Conservation (phyloP, 345 rosid species). For the Kandelia obovata region DNA sequence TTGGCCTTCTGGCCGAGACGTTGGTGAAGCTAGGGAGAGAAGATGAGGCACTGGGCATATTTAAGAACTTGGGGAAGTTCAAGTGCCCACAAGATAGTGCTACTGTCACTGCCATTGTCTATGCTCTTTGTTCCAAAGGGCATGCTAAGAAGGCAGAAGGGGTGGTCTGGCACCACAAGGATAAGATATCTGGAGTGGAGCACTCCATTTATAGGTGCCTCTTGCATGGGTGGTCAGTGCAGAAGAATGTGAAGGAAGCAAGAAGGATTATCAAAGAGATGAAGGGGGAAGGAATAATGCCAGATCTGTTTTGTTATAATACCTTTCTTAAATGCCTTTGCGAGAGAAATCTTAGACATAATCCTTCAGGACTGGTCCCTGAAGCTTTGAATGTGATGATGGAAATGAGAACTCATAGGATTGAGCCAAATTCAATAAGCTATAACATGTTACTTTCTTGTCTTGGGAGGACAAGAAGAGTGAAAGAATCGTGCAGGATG, state of each 20-base stretch:
- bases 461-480: conserved; percentile 71
- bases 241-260: conserved; percentile 63
- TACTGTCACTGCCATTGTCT: conserved; percentile 53
- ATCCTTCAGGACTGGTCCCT: conserved; percentile 82
- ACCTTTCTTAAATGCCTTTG: conserved; percentile 71
- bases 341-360: conserved; percentile 47
- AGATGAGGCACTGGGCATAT: conserved; percentile 80
- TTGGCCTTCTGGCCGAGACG: conserved; percentile 54
- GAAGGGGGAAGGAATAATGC: conserved; percentile 53
- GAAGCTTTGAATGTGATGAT: conserved; percentile 83
- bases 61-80: conserved; percentile 79
- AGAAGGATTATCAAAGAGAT: conserved; percentile 68
- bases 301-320: conserved; percentile 71
- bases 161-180: conserved; percentile 66
- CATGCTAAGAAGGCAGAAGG: conserved; percentile 80
- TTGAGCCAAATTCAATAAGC: conserved; percentile 58
- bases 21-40: conserved; percentile 70
- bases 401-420: conserved; percentile 64
- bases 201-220: conserved; percentile 57
- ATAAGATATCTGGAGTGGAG: conserved; percentile 42
- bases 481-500: conserved; percentile 61
- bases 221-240: conserved; percentile 65
- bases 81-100: conserved; percentile 57
- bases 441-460: conserved; percentile 77
- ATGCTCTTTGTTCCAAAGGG: conserved; percentile 72